Evolutionary conservation across 2,329 filamentous ascomycete genomes (phyloP).

Genomic region (Chaetomium sp.): DNA sequence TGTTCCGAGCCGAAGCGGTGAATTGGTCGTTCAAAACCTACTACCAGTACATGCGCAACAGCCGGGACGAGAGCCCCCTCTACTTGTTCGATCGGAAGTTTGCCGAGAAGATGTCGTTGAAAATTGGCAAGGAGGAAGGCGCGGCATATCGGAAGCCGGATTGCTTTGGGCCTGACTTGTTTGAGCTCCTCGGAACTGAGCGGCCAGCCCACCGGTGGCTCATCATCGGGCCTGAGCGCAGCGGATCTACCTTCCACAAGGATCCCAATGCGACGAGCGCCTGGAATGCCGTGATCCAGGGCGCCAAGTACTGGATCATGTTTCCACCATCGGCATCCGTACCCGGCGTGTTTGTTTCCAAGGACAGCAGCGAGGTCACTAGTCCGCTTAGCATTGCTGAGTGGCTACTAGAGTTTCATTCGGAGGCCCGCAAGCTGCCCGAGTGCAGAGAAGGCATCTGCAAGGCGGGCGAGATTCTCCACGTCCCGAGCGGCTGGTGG

Average conservation of each 20-base stretch:
- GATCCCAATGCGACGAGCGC: constrained; percentile 73
- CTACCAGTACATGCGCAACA: constrained; percentile 77
- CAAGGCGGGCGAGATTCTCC: constrained; percentile 78
- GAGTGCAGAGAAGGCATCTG: constrained; percentile 89
- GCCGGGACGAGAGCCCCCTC: constrained; percentile 80
- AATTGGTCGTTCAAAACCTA: constrained; percentile 89
- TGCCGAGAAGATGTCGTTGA: constrained; percentile 78
- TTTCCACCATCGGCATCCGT: constrained; percentile 79
- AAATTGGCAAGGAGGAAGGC: constrained; percentile 55
- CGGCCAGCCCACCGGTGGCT: constrained; percentile 90
- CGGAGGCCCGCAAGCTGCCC: constrained; percentile 71
- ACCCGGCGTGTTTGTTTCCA: constrained; percentile 86
- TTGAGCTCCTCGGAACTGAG: constrained; percentile 73
- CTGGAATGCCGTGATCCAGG: constrained; percentile 91
- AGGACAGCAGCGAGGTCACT: constrained; percentile 90
- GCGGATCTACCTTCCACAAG: constrained; percentile 94
- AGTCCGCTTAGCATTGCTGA: constrained; percentile 95
- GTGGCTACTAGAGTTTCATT: constrained; percentile 89
- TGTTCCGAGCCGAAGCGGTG: constrained; percentile 88
- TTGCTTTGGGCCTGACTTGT: constrained; percentile 86
- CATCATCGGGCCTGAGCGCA: constrained; percentile 83
- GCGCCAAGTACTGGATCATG: constrained; percentile 98
- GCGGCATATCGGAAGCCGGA: constrained; percentile 75
- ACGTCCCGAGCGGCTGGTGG: constrained; percentile 96
- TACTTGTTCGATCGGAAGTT: constrained; percentile 92